Base-by-base conservation (phyloP, 345 rosid genomes). In the Salix udensis region DNA sequence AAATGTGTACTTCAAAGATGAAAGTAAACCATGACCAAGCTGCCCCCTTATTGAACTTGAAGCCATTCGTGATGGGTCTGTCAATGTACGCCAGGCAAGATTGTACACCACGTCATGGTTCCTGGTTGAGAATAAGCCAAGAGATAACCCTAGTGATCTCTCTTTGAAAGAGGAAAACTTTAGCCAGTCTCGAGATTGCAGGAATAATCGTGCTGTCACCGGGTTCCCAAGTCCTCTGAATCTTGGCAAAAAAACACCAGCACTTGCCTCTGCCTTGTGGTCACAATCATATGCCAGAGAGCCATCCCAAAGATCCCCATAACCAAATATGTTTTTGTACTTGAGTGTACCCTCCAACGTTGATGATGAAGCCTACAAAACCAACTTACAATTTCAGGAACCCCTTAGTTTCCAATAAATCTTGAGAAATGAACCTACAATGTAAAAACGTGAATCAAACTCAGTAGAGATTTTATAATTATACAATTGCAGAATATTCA, bases 231-330 rank as follows among this genome's bases (percentile, higher is more conserved):
- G 69, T 70, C 84, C 88, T 82, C 68, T 88, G 78, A 96, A 89
- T 85, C 91, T 91, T 3, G 98, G 99, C 68, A 93, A 18, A 77
- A 83, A 88, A 76, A 92, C 78, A 36, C 99, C 98, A 55, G 90
- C 84, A 78, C 98, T 91, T 67, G 88, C 78, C 89, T 96, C 98
- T 10, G 91, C 85, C n/a, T 91, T 84, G 74, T 85, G 91, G 77
- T 94, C 96, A 84, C 82, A 88, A 70, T 96, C 97, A 88, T 85
- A 92, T 9, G 91, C 91, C 80, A 96, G 62, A 75, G 95, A 87
- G 53, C 91, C 88, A 71, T 96, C 97, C 99, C 99, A 96, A 31
- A 89, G 84, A 86, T 96, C 99, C 67, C 98, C 98, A 85, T 86
- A 88, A 13, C 99, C 99, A 80, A 92, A 87, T 73, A 92, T 64